Conservation (phyloP, 1,139 yeast species). For the Pichia sp. region DNA sequence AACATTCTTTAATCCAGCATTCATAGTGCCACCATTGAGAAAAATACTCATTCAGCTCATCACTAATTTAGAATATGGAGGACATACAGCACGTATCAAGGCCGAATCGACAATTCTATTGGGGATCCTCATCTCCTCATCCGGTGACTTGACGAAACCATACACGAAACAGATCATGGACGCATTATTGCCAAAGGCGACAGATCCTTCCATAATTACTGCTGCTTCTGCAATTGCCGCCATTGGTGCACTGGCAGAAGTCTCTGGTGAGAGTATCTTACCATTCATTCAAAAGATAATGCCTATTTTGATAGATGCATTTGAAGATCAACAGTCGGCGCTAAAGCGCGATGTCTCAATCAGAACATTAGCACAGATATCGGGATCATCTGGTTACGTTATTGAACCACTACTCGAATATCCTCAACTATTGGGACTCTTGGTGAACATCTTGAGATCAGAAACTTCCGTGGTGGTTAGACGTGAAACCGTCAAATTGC, state of each 20-base stretch:
- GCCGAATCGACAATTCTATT: slow-evolving; percentile 83
- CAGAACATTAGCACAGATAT: slow-evolving; percentile 77
- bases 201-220: slow-evolving; percentile 63
- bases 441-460: slow-evolving; percentile 73
- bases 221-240: slow-evolving; percentile 83
- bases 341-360: slow-evolving; percentile 86
- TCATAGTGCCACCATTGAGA: slow-evolving; percentile 86
- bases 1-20: slow-evolving; percentile 86
- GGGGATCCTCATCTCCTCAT: slow-evolving; percentile 66
- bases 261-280: slow-evolving; percentile 79
- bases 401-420: slow-evolving; percentile 89
- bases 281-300: slow-evolving; percentile 69
- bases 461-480: slow-evolving; percentile 70
- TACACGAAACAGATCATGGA: slow-evolving; percentile 86
- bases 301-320: slow-evolving; percentile 82
- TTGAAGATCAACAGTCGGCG: slow-evolving; percentile 86
- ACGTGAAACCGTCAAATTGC: slow-evolving; percentile 77
- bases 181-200: slow-evolving; percentile 70
- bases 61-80: slow-evolving; percentile 78
- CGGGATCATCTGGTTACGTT: slow-evolving; percentile 90
- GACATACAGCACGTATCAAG: slow-evolving; percentile 60
- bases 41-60: slow-evolving; percentile 79
- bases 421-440: slow-evolving; percentile 78
- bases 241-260: slow-evolving; percentile 84
- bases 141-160: slow-evolving; percentile 77